These are phyloP conservation scores for Syncephalastrum sp. DNA, from an alignment of 371 early-diverging fungal genomes.

Conservation along the genomic window DNA sequence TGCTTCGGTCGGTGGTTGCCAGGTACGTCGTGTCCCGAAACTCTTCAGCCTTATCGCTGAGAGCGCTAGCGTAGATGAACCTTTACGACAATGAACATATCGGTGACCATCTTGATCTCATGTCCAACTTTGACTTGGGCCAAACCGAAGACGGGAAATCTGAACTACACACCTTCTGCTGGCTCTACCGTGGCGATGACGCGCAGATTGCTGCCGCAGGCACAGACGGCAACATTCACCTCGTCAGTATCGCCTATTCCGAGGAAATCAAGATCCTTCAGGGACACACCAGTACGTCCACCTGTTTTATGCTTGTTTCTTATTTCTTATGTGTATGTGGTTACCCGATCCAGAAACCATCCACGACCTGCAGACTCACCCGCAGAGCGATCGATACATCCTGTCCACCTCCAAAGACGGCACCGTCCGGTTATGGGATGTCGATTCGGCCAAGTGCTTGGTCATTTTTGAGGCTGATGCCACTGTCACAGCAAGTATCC, in stretches of 20 bases:
- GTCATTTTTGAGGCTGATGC: constrained; percentile 63
- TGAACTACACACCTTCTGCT: constrained; percentile 64
- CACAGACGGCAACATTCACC: constrained; percentile 57
- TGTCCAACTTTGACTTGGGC: constrained; percentile 78
- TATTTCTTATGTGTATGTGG: no score
- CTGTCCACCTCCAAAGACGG: constrained; percentile 83
- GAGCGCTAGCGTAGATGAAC: constrained; percentile 55
- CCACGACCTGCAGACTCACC: constrained; percentile 72
- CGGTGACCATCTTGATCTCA: constrained; percentile 88
- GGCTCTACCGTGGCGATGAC: constrained; percentile 68
- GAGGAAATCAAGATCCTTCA: constrained; percentile 59
- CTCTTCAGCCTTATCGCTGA: background rate
- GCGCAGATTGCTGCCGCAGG: constrained; percentile 72
- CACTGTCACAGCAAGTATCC: constrained; percentile 55
- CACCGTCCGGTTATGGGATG: constrained; percentile 86
- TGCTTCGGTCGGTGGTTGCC: constrained; percentile 69
- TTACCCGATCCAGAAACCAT: constrained; percentile 45
- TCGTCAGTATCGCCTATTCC: constrained; percentile 74
- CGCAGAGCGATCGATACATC: constrained; percentile 61
- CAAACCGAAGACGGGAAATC: constrained; percentile 33
- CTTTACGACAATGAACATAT: constrained; percentile 91
- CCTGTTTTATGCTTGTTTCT: background rate
- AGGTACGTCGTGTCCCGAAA: constrained; percentile 32
- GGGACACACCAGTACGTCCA: constrained; percentile 66
- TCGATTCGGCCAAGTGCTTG: constrained; percentile 65